Evolutionary conservation across 2,329 filamentous ascomycete species (phyloP), one percentile per base, ranked within the genome.

Genomic region (Achaetomium macrosporum): DNA sequence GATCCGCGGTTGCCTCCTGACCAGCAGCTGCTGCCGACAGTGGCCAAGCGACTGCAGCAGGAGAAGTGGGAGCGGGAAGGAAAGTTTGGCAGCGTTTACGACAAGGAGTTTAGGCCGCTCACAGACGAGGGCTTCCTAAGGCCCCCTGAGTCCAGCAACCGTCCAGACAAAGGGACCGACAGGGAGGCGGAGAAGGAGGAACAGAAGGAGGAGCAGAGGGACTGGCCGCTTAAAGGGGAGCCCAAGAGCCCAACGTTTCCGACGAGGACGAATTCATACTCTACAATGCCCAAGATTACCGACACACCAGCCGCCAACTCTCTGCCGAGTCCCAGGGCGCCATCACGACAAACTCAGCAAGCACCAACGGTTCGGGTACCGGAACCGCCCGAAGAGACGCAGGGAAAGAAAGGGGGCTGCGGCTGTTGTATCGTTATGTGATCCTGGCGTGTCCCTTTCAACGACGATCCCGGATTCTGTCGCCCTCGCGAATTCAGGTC

Each of bases 1-100:
- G 93, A 99, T 66, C 93, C 93, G 30, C 85, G 90, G 56, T 76
- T 99, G 33, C 93, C 93, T 6, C 93, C 90, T 0, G 93, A 99
- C 57, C 88, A 99, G 69, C 93, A 99, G 66, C 84, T 99, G 49
- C 82, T 99, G 11, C 93, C 93, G 1, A 97, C 93, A 0, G 90
- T 97, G 57, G 93, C 93, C 12, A 90, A 87, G 64, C 81, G 89
- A 51, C 78, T 97, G 69, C 88, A 93, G 68, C 92, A 96, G 72
- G 90, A 96, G 69, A 88, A 92, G 68, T 96, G 90, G 91, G 90
- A 95, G 70, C 88, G 84, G 62, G 89, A 96, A 68, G 91, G 91
- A 58, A 90, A 88, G 59, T 88, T 89, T 58, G 90, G 90, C 3
- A 88, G 82, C 54, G 78, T 86, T 25, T 96, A 96, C 66, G 91